phyloP scores from a whole-genome alignment of 2,329 filamentous ascomycete species.

The Monilinia fructicola region DNA sequence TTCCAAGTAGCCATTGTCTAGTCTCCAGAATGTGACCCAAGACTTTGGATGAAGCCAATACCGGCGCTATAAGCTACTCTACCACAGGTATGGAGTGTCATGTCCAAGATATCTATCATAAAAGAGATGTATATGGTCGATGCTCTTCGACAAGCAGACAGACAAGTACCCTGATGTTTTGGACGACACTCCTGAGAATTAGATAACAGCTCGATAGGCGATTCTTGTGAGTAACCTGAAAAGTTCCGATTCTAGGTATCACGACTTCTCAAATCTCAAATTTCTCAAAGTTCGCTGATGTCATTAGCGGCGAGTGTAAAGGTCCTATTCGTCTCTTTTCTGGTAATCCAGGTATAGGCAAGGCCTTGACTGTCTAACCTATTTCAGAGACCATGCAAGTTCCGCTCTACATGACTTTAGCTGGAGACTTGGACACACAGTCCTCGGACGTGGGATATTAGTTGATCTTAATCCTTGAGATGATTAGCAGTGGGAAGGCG shows the following conservation, averaged over 20 bases:
- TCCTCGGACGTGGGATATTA: too few species aligned
- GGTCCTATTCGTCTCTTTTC: slow-evolving; percentile 52
- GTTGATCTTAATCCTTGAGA: too few species aligned
- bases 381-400: too few species aligned
- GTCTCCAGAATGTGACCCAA: too few species aligned
- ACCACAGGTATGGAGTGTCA: slow-evolving; percentile 41
- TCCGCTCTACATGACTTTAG: too few species aligned
- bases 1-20: too few species aligned
- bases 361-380: too few species aligned
- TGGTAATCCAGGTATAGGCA: slow-evolving; percentile 51
- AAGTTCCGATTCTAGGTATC: slow-evolving; percentile 55
- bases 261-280: slow-evolving; percentile 49
- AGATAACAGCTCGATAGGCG: slow-evolving; percentile 46
- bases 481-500: too few species aligned
- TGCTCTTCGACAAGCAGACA: too few species aligned
- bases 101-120: slow-evolving; percentile 50
- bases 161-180: slow-evolving; percentile 55
- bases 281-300: slow-evolving; percentile 48
- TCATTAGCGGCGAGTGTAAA: slow-evolving; percentile 53
- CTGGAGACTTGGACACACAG: too few species aligned
- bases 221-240: slow-evolving; percentile 59
- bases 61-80: neutral
- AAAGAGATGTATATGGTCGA: slow-evolving; percentile 48
- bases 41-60: too few species aligned
- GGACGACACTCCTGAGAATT: slow-evolving; percentile 54